These are phyloP conservation scores for Phytophthora fragariaefolia DNA, from an alignment of 352 stramenopile genomes.

Conservation along the genomic window DNA sequence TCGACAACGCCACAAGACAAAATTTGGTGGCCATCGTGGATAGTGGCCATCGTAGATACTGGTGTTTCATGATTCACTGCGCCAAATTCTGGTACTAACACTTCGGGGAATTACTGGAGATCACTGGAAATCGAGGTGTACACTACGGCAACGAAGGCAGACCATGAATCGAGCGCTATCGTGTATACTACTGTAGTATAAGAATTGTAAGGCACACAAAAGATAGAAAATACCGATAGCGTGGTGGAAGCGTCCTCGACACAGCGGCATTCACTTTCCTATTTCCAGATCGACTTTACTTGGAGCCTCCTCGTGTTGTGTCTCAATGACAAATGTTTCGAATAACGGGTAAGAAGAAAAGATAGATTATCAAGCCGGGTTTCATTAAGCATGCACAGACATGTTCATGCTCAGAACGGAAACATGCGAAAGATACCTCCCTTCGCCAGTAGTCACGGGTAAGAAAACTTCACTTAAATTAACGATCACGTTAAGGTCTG, in stretches of 20 bases:
- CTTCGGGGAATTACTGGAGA: no score
- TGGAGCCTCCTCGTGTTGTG: conserved; percentile 32
- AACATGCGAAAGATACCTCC: conserved; percentile 68
- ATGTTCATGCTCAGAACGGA: conserved; percentile 84
- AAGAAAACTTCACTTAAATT: no score
- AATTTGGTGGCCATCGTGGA: no score
- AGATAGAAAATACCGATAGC: neutral
- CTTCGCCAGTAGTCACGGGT: conserved; percentile 46
- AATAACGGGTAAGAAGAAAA: conserved; percentile 47
- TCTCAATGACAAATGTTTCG: conserved; percentile 62
- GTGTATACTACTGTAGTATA: no score
- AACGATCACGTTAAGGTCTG: conserved; percentile 45
- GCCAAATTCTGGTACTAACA: no score
- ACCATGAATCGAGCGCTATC: neutral
- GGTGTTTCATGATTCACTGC: no score
- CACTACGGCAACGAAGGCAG: neutral
- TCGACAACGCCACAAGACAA: no score
- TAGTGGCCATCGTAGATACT: no score
- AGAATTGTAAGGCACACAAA: neutral
- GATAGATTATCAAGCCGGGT: conserved; percentile 71
- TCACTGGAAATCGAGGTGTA: no score
- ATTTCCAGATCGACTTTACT: conserved; percentile 13
- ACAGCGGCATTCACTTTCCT: neutral
- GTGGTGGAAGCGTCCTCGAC: neutral
- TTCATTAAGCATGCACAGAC: conserved; percentile 56